These are phyloP conservation scores for Clavispora asparagi DNA, from an alignment of 805 yeast species.

Conservation along the genomic window DNA sequence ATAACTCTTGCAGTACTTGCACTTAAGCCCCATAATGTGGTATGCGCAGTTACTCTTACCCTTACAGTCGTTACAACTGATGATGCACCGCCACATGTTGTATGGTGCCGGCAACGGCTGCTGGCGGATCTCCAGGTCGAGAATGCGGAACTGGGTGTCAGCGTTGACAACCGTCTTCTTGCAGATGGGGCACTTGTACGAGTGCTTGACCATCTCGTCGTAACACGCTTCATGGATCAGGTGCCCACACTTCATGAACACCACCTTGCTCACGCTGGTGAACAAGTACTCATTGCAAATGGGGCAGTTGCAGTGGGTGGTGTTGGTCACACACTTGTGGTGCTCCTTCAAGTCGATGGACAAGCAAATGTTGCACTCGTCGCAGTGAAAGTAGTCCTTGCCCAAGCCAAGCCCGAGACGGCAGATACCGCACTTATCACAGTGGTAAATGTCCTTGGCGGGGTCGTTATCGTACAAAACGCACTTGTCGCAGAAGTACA, in stretches of 20 bases:
- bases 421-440: conserved; percentile 90
- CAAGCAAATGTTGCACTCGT: conserved; percentile 83
- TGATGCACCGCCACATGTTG: conserved; percentile 65
- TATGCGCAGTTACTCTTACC: conserved; percentile 71
- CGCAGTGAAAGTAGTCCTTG: conserved; percentile 87
- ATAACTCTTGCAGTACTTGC: conserved; percentile 82
- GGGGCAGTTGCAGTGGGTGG: conserved; percentile 89
- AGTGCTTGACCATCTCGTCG: conserved; percentile 73
- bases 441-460: conserved; percentile 79
- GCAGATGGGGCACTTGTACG: conserved; percentile 90
- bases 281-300: conserved; percentile 90
- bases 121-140: conserved; percentile 75
- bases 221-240: conserved; percentile 85
- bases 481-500: conserved; percentile 74
- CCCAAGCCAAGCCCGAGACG: conserved; percentile 84
- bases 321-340: conserved; percentile 80
- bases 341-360: conserved; percentile 70
- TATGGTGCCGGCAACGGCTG: conserved; percentile 81
- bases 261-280: conserved; percentile 74
- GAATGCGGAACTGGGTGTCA: conserved; percentile 81
- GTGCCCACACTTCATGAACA: conserved; percentile 92
- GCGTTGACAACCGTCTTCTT: conserved; percentile 79
- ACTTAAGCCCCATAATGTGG: conserved; percentile 82
- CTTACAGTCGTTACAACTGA: conserved; percentile 82
- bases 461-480: conserved; percentile 78